Evolutionary conservation across 208 protist species (phyloP), one percentile per base, ranked within the genome.

Genomic region (Acanthamoeba castellanii): DNA sequence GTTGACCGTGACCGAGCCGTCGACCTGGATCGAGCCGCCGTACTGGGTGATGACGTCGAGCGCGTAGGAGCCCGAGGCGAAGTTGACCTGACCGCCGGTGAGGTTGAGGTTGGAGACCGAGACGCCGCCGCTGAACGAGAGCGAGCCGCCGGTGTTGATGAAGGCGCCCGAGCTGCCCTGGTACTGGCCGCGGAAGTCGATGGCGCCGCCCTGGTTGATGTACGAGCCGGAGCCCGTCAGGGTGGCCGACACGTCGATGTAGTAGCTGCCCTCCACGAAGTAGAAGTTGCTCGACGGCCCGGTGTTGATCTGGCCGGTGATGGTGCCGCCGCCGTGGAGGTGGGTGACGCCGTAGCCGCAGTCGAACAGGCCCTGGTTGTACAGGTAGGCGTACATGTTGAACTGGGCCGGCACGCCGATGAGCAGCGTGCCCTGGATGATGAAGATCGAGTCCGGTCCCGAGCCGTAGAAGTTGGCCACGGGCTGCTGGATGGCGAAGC

Each of bases 381-480:
- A 82, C 32, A 93, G 70, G 45, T 72, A 72, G 61, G 88, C 66
- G 88, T 93, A 93, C 61, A 93, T 93, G 70, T 93, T 70, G 66
- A 93, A 81, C 47, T 76, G 59, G 32, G 45, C 88, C 42, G 88
- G 88, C 27, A 61, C n/a, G 81, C 81, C 50, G 81, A 88, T 37
- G 50, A 88, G 52, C 81, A 88, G 30, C 50, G 81, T 88, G 81
- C 81, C 81, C 81, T 88, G 81, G 16, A 88, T 27, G 47, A 88
- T 64, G 50, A 88, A 66, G 81, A 88, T 88, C 81, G 81, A 88
- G 52, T 88, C 81, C 81, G 81, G 81, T n/a, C 81, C 81, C 30
- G 81, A 57, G 81, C 81, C 52, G 81, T 88, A 88, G 52, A 88
- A 88, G 32, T 88, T 88, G 81, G 81, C 81, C 20, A 88, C 50